Base-by-base conservation (phyloP, 1,139 yeast species). In the Wickerhamomyces sp. region DNA sequence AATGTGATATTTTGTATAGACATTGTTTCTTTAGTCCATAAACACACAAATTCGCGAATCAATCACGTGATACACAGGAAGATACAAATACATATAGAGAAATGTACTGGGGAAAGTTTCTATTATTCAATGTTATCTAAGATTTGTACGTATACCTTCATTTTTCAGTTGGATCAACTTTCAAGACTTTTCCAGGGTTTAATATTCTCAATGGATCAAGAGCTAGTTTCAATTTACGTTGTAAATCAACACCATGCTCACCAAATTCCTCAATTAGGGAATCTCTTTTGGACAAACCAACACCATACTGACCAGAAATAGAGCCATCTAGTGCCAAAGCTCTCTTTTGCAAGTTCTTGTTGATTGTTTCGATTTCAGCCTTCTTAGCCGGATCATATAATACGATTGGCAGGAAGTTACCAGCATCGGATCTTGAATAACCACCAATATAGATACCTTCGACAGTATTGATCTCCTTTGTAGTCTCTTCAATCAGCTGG, bases 381-480 rank as follows among this genome's bases (percentile, higher is more conserved):
- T 39, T 61, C 59, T 55, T 51, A 15, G 54, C 54, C 41, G 56
- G 57, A 17, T 67, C 56, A 51, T 74, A 74, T 54, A 70, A 74
- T 15, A 76, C 49, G 28, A 76, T 52, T 37, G 74, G 71, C 48
- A 76, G 80, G 55, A 79, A 74, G 52, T 76, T 76, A 8, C 82
- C 83, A 49, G 76, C 81, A n/a, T 81, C 81, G 37, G 76, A 70
- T 61, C 78, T 45, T 70, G 74, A 26, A 75, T 76, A 44, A 70
- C 89, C 90, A 24, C 85, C 84, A 38, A 82, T 76, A 43, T 77
- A 70, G 6, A 89, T 88, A 31, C 86, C 84, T 21, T 88, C 88
- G 30, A 88, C 88, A 0, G 87, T 87, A 53, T 64, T 68, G 44
- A 84, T 71, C 43, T 81, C 74, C 24, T 64, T 57, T 47, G 81